phyloP scores from a whole-genome alignment of 2,329 filamentous ascomycete genomes.

The Periconia digitata region DNA sequence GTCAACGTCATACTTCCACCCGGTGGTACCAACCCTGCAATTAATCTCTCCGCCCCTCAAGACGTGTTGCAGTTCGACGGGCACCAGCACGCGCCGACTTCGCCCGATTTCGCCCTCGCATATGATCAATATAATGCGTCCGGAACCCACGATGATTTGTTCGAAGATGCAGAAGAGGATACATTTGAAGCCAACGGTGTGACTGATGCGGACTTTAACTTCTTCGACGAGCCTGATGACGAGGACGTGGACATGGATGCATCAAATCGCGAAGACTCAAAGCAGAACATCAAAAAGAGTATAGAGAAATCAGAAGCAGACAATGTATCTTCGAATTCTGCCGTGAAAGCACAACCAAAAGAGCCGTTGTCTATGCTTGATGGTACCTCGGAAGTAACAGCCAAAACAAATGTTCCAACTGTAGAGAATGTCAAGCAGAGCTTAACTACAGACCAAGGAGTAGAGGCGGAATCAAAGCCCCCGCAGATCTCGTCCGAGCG shows the following conservation, averaged over 20 bases:
- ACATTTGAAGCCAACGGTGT: conserved; percentile 73
- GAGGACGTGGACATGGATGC: conserved; percentile 41
- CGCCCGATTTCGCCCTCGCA: conserved; percentile 21
- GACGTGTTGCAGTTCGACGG: conserved; percentile 20
- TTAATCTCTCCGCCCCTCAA: conserved; percentile 34
- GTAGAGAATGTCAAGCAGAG: not conserved
- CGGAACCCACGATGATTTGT: conserved; percentile 58
- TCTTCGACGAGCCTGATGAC: conserved; percentile 68
- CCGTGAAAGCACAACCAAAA: conserved; percentile 23
- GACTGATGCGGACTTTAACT: conserved; percentile 83
- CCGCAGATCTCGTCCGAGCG: not conserved
- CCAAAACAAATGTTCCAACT: not conserved
- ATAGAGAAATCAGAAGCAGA: conserved; percentile 5
- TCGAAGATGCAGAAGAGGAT: conserved; percentile 69
- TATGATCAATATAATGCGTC: conserved; percentile 26
- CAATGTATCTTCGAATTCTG: not conserved
- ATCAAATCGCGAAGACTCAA: conserved; percentile 17
- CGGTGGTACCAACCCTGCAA: conserved; percentile 33
- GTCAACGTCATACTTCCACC: conserved; percentile 31
- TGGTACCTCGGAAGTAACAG: conserved; percentile 24
- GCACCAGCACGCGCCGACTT: conserved; percentile 22
- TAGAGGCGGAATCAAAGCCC: not conserved
- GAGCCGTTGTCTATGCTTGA: conserved; percentile 34
- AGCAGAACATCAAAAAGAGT: conserved; percentile 8
- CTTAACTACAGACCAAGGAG: not conserved